phyloP scores from a whole-genome alignment of 2,329 filamentous ascomycete genomes.

The Aureobasidium mangrovei region DNA sequence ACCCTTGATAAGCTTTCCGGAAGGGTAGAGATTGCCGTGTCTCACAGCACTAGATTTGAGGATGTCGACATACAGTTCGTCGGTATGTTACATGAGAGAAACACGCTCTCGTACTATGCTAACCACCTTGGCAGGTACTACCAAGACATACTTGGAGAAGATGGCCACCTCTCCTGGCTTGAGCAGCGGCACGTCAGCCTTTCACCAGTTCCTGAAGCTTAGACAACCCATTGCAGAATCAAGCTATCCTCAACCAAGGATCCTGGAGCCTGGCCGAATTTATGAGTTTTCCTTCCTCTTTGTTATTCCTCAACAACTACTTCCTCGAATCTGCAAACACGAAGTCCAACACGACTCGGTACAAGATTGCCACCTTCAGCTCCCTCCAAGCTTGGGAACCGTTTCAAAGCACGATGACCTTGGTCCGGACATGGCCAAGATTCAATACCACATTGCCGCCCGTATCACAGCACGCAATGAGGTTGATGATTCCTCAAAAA shows the following conservation, averaged over 20 bases:
- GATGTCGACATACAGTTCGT: conserved; percentile 50
- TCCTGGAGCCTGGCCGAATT: conserved; percentile 45
- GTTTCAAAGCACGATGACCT: conserved; percentile 47
- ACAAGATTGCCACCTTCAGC: conserved; percentile 46
- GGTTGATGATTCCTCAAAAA: conserved; percentile 31
- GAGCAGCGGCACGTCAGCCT: conserved; percentile 46
- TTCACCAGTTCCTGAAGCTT: conserved; percentile 53
- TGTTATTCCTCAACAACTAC: conserved; percentile 51
- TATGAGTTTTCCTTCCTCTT: conserved; percentile 58
- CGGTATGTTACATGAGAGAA: conserved; percentile 32
- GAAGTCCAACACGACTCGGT: conserved; percentile 42
- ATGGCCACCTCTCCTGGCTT: conserved; percentile 43
- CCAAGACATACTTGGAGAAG: conserved; percentile 47
- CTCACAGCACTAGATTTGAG: conserved; percentile 48
- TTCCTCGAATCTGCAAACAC: conserved; percentile 53
- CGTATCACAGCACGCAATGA: conserved; percentile 32
- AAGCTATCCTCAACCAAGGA: conserved; percentile 46
- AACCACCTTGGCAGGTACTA: conserved; percentile 33
- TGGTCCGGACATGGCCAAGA: conserved; percentile 53
- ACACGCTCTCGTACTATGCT: not conserved
- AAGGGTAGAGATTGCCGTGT: conserved; percentile 40
- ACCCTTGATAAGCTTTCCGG: conserved; percentile 51
- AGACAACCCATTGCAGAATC: conserved; percentile 48
- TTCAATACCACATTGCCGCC: conserved; percentile 47
- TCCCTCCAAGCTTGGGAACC: conserved; percentile 52